Conservation (phyloP, 176 grass and related monocot genomes). For the Carex cristatella region DNA sequence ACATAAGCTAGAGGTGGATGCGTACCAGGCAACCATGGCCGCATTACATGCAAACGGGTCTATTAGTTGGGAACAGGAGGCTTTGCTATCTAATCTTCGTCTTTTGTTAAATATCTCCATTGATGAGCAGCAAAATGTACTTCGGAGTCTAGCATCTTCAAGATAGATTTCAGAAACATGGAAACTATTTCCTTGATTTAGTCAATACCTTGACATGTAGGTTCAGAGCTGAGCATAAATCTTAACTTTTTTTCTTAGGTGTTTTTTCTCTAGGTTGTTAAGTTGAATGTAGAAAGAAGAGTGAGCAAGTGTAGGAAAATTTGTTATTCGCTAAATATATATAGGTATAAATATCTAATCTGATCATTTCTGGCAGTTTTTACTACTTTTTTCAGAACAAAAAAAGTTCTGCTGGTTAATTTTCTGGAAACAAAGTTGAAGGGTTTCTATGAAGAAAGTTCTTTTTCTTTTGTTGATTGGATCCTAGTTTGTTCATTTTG, state of each 20-base stretch:
- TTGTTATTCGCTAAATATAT: background rate
- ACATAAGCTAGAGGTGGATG: conserved; percentile 50
- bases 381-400: too few species aligned
- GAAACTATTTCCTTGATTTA: background rate
- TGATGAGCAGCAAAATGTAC: conserved; percentile 49
- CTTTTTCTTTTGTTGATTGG: background rate
- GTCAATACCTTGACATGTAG: background rate
- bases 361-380: background rate
- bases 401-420: background rate
- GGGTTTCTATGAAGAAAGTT: background rate
- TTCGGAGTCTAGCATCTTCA: conserved; percentile 30
- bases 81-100: conserved; percentile 50
- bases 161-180: background rate
- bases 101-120: conserved; percentile 47
- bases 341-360: background rate
- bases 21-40: conserved; percentile 37
- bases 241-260: background rate
- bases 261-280: background rate
- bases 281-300: background rate
- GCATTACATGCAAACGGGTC: conserved; percentile 44
- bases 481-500: conserved; percentile 1
- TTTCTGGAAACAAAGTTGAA: background rate
- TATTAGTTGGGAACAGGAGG: conserved; percentile 58
- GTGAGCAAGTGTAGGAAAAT: background rate
- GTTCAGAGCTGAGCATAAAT: background rate